Conservation (phyloP, 495 filamentous ascomycete species). For the Lophium mytilinum region DNA sequence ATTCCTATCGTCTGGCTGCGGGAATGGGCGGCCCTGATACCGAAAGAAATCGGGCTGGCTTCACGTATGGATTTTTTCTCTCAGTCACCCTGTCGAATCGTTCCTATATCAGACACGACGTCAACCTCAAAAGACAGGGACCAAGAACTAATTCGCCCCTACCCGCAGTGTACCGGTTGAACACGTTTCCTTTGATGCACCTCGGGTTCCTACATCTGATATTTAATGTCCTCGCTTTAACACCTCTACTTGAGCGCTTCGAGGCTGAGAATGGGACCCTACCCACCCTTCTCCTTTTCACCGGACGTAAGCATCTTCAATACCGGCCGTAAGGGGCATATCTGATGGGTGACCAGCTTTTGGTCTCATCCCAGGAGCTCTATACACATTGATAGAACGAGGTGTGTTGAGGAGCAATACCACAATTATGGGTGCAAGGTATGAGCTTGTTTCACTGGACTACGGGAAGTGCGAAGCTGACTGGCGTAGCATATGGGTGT, state of each 20-base stretch:
- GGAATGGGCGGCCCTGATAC: slow-evolving; percentile 74
- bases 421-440: slow-evolving; percentile 79
- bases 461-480: no score
- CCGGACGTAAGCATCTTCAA: slow-evolving; percentile 65
- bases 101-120: neutral
- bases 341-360: slow-evolving; percentile 24
- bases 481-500: slow-evolving; percentile 69
- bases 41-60: slow-evolving; percentile 59
- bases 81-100: neutral
- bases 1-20: slow-evolving; percentile 50
- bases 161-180: slow-evolving; percentile 77
- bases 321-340: neutral
- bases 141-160: slow-evolving; percentile 53
- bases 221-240: slow-evolving; percentile 70
- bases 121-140: neutral
- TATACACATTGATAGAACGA: slow-evolving; percentile 32
- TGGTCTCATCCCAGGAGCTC: slow-evolving; percentile 29
- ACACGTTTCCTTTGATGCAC: slow-evolving; percentile 89
- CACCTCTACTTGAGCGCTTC: slow-evolving; percentile 82
- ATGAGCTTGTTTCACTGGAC: slow-evolving; percentile 16
- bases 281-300: slow-evolving; percentile 70
- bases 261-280: slow-evolving; percentile 93
- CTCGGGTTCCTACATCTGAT: slow-evolving; percentile 67
- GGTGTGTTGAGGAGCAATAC: slow-evolving; percentile 25
- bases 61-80: slow-evolving; percentile 55